Evolutionary conservation across 495 filamentous ascomycete genomes (phyloP).

Genomic region (Astrocystis sublimbata): DNA sequence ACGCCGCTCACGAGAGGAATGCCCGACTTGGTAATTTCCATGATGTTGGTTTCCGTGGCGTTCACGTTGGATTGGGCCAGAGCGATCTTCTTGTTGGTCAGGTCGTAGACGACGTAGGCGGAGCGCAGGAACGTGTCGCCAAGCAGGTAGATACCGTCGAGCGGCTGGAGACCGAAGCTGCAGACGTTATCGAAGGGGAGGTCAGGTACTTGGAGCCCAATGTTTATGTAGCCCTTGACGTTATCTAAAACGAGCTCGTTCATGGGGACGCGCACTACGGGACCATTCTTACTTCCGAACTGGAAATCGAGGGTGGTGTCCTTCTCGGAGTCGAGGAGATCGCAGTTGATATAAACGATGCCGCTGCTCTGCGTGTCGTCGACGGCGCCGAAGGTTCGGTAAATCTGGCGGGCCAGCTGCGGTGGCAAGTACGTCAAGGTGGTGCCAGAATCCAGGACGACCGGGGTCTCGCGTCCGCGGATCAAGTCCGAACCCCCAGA

Average conservation of each 20-base stretch:
- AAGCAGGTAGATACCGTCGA: conserved; percentile 39
- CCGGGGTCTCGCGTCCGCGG: conserved; percentile 44
- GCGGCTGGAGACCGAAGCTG: conserved; percentile 44
- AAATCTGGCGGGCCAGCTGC: conserved; percentile 58
- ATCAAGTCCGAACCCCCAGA: conserved; percentile 31
- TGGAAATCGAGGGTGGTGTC: conserved; percentile 63
- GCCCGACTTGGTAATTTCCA: conserved; percentile 46
- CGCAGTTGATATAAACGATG: conserved; percentile 51
- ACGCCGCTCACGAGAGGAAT: conserved; percentile 46
- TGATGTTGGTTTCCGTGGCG: conserved; percentile 52
- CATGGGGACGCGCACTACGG: conserved; percentile 67
- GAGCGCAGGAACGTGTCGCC: conserved; percentile 92
- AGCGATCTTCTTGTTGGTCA: conserved; percentile 79
- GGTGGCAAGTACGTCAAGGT: conserved; percentile 79
- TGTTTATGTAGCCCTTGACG: conserved; percentile 27
- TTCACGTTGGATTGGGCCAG: conserved; percentile 88
- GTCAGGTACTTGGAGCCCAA: conserved; percentile 22
- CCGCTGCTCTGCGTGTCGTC: conserved; percentile 45
- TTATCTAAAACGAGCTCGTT: conserved; percentile 73
- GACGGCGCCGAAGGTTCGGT: conserved; percentile 55
- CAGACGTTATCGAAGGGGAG: conserved; percentile 39
- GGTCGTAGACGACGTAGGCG: conserved; percentile 92
- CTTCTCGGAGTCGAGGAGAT: conserved; percentile 57
- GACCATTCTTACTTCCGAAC: conserved; percentile 48
- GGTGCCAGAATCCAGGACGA: conserved; percentile 85